Percentiles rank a stretch among this genome's conserved stretches.
phyloP scores from a whole-genome alignment of 352 stramenopile species.

The Phytophthora constricta region DNA sequence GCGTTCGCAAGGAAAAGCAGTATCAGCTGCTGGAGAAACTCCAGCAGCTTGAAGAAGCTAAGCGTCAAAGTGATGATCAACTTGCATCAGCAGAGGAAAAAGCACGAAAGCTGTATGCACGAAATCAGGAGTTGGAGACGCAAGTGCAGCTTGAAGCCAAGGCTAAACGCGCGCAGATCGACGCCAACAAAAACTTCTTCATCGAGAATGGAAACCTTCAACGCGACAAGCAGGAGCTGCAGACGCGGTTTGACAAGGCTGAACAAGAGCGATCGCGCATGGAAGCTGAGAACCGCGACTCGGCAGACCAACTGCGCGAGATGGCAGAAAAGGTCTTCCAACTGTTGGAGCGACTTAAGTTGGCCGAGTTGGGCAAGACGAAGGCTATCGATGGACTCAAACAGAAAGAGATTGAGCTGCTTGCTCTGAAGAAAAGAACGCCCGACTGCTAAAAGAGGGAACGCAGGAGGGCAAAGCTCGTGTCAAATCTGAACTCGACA shows the following conservation, averaged over 20 bases:
- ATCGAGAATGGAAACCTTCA: conserved; percentile 82
- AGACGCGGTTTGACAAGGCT: conserved; percentile 87
- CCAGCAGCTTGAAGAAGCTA: conserved; percentile 94
- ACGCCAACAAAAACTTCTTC: conserved; percentile 93
- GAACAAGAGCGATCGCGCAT: conserved; percentile 94
- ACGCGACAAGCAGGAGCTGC: conserved; percentile 79
- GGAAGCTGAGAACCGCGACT: conserved; percentile 95
- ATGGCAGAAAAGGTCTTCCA: conserved; percentile 98
- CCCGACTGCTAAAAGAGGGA: conserved; percentile 93
- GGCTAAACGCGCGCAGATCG: conserved; percentile 91
- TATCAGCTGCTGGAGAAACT: conserved; percentile 97
- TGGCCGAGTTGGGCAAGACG: conserved; percentile 96
- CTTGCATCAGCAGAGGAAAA: conserved; percentile 91
- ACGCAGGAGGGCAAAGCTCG: conserved; percentile 93
- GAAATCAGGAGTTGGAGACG: conserved; percentile 93
- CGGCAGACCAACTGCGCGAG: conserved; percentile 94
- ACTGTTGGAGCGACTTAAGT: conserved; percentile 95
- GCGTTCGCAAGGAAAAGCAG: conserved; percentile 97
- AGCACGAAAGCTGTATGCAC: conserved; percentile 86
- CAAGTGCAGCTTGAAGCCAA: conserved; percentile 95
- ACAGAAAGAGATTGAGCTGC: conserved; percentile 95
- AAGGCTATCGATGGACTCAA: conserved; percentile 95
- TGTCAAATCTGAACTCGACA: conserved; percentile 95
- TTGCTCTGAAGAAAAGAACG: conserved; percentile 96
- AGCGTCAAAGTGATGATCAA: conserved; percentile 93